A percentile compares a stretch with the other conserved stretches of the same genome.
Evolutionary conservation across 2,329 filamentous ascomycete species (phyloP).

Genomic region (Emmonsiellopsis sp.): DNA sequence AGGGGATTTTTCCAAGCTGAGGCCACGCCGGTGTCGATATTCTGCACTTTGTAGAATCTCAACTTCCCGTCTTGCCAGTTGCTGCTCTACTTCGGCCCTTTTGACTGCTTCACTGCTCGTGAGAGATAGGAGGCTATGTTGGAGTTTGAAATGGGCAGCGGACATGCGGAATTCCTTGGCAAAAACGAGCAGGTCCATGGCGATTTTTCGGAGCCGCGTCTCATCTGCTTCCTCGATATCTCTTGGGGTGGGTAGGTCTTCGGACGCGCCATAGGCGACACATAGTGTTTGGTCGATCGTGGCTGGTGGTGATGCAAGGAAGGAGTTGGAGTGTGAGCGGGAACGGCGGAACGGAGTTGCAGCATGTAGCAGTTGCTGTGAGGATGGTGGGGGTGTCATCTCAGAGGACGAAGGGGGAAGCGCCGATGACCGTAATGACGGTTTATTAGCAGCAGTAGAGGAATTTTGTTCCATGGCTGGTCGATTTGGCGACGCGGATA

Average conservation of each 20-base stretch:
- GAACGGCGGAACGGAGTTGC: slow-evolving; percentile 35
- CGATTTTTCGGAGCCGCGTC: slow-evolving; percentile 46
- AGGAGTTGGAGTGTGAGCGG: slow-evolving; percentile 27
- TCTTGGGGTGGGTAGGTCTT: slow-evolving; percentile 39
- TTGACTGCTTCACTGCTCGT: slow-evolving; percentile 79
- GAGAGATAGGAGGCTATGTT: slow-evolving; percentile 74
- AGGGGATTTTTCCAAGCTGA: slow-evolving; percentile 40
- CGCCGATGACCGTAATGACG: slow-evolving; percentile 29
- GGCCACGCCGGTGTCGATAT: slow-evolving; percentile 53
- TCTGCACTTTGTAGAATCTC: slow-evolving; percentile 72
- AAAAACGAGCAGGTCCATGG: slow-evolving; percentile 44
- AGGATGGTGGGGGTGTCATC: slow-evolving; percentile 57
- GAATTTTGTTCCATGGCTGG: slow-evolving; percentile 22
- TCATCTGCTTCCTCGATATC: slow-evolving; percentile 45
- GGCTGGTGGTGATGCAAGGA: slow-evolving; percentile 41
- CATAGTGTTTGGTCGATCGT: slow-evolving; percentile 33
- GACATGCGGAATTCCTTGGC: slow-evolving; percentile 68
- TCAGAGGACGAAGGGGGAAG: slow-evolving; percentile 39
- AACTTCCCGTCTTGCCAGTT: slow-evolving; percentile 81
- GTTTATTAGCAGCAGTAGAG: slow-evolving; percentile 24
- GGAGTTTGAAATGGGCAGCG: slow-evolving; percentile 80
- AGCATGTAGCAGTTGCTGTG: slow-evolving; percentile 38
- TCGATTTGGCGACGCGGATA: slow-evolving; percentile 29
- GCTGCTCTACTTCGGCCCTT: slow-evolving; percentile 80
- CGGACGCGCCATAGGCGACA: slow-evolving; percentile 33